phyloP scores from a whole-genome alignment of 1,284 basidiomycete species.

The Pholiota adiposa region DNA sequence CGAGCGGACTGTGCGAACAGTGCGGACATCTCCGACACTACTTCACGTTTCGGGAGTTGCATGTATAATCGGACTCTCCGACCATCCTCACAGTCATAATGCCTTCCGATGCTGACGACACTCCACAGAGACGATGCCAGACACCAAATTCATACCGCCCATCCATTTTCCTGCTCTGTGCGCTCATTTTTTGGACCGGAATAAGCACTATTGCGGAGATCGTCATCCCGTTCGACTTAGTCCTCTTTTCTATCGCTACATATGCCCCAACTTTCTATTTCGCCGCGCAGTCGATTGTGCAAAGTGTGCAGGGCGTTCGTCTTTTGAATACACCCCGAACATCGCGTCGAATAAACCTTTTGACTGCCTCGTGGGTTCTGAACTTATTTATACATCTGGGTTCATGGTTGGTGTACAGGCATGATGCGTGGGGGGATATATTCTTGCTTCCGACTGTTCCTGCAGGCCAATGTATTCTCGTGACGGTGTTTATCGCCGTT shows the following conservation, averaged over 20 bases:
- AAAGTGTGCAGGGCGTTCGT: neutral
- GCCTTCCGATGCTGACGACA: no score
- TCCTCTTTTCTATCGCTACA: neutral
- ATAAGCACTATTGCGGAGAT: neutral
- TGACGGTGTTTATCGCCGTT: neutral
- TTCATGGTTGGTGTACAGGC: neutral
- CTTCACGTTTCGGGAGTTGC: no score
- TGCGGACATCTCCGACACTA: no score
- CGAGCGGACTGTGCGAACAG: no score
- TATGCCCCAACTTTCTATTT: neutral
- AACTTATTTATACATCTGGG: neutral
- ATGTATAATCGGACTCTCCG: no score
- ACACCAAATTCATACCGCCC: neutral
- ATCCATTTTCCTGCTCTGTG: neutral
- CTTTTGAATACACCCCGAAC: neutral
- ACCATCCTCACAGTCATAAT: no score
- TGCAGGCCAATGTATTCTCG: neutral
- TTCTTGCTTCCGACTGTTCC: neutral
- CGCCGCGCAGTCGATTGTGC: neutral
- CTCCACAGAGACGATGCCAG: no score
- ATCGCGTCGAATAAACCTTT: neutral
- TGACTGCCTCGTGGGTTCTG: neutral
- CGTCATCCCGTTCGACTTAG: neutral
- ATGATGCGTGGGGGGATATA: neutral
- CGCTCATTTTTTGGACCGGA: neutral